These are phyloP conservation scores for Scheffersomyces cryptocercus DNA, from an alignment of 1,139 yeast species.

Conservation along the genomic window DNA sequence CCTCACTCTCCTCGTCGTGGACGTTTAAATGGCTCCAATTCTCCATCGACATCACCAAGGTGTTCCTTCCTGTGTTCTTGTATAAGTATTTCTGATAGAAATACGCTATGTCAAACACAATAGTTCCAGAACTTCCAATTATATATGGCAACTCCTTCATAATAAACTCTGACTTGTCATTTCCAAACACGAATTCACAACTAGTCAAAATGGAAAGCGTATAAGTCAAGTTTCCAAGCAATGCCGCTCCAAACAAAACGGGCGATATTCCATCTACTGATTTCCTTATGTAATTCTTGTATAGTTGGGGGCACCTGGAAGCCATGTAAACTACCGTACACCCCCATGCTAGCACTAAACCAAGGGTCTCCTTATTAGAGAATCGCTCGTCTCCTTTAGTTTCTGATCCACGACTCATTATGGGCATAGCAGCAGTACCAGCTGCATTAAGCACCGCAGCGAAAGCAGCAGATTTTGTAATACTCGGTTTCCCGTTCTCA, in stretches of 20 bases:
- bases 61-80: constrained; percentile 26
- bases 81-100: constrained; percentile 62
- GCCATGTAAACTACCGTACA: constrained; percentile 75
- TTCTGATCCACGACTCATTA: constrained; percentile 5
- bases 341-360: constrained; percentile 72
- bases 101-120: constrained; percentile 72
- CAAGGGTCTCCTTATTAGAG: constrained; percentile 28
- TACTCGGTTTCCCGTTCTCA: constrained; percentile 7
- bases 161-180: constrained; percentile 50
- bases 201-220: constrained; percentile 69
- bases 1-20: neutral
- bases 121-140: constrained; percentile 84
- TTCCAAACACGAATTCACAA: constrained; percentile 35
- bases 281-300: constrained; percentile 70
- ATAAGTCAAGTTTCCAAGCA: constrained; percentile 79
- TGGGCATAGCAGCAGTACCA: constrained; percentile 23
- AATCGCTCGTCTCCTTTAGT: neutral
- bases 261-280: constrained; percentile 87
- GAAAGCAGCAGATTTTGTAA: constrained; percentile 13
- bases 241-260: constrained; percentile 73
- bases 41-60: constrained; percentile 28
- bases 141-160: constrained; percentile 77
- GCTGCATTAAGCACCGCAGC: constrained; percentile 26
- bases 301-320: constrained; percentile 83
- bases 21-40: constrained; percentile 18